phyloP scores from a whole-genome alignment of 2,329 filamentous ascomycete species.

The Eurotiales sp. region DNA sequence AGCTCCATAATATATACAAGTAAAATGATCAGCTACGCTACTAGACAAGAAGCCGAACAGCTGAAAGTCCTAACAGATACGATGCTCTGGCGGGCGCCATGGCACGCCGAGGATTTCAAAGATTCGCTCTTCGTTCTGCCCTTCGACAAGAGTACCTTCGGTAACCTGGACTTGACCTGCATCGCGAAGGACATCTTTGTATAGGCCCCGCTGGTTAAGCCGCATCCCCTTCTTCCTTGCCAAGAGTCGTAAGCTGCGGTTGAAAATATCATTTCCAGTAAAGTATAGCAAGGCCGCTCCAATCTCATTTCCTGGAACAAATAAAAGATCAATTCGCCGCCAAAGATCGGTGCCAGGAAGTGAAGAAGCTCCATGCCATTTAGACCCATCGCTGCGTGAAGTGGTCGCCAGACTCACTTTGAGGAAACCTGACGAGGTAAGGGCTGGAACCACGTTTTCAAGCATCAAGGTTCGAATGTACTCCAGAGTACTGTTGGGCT shows the following conservation, averaged over 20 bases:
- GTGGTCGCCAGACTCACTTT: constrained; percentile 63
- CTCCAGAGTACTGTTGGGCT: constrained; percentile 53
- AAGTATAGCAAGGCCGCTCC: constrained; percentile 92
- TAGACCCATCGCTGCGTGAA: constrained; percentile 59
- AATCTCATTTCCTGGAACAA: constrained; percentile 74
- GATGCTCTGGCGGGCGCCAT: constrained; percentile 73
- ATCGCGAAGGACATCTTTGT: constrained; percentile 63
- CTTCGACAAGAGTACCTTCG: constrained; percentile 69
- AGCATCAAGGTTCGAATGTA: constrained; percentile 63
- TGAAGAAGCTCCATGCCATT: constrained; percentile 84
- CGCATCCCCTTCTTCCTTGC: constrained; percentile 78
- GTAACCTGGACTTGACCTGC: constrained; percentile 57
- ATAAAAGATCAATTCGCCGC: constrained; percentile 79
- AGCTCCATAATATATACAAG: neutral
- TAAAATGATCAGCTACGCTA: no score
- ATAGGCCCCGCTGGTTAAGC: constrained; percentile 80
- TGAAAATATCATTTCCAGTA: constrained; percentile 93
- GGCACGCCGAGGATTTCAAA: constrained; percentile 79
- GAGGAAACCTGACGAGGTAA: constrained; percentile 64
- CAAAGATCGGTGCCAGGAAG: constrained; percentile 61
- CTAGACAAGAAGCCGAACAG: neutral
- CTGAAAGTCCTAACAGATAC: constrained; percentile 58
- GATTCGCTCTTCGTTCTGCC: constrained; percentile 70
- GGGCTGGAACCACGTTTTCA: constrained; percentile 56
- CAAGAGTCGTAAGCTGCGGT: constrained; percentile 75